Conservation (phyloP, 2,329 filamentous ascomycete genomes). For the Fusarium sp. region DNA sequence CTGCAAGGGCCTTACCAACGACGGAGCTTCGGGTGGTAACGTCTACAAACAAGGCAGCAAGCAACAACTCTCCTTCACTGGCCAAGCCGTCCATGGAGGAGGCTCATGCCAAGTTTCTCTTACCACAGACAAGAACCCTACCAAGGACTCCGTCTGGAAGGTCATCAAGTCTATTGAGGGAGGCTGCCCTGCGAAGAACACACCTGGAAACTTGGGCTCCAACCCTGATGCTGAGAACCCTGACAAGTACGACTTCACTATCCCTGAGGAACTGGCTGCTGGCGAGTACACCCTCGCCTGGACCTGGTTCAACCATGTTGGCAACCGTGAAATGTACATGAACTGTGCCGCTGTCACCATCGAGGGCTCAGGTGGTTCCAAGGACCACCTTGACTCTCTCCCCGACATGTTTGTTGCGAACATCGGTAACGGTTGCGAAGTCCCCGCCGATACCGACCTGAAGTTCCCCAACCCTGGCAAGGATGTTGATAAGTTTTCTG, state of each 20-base stretch:
- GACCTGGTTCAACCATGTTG: conserved; percentile 95
- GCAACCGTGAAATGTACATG: conserved; percentile 98
- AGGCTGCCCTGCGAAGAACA: conserved; percentile 79
- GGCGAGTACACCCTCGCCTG: conserved; percentile 89
- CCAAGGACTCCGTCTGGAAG: conserved; percentile 80
- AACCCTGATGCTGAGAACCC: conserved; percentile 62
- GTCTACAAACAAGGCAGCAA: conserved; percentile 65
- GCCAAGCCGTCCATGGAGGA: conserved; percentile 86
- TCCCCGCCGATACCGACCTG: conserved; percentile 65
- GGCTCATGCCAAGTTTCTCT: conserved; percentile 93
- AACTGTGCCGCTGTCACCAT: conserved; percentile 87
- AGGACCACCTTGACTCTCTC: conserved; percentile 73
- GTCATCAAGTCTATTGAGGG: conserved; percentile 92
- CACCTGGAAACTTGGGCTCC: conserved; percentile 70
- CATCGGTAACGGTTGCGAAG: conserved; percentile 68
- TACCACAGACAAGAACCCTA: conserved; percentile 81
- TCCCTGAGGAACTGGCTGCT: conserved; percentile 79
- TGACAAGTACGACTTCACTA: conserved; percentile 75
- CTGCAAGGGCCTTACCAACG: conserved; percentile 75
- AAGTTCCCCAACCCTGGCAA: conserved; percentile 74
- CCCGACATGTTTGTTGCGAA: conserved; percentile 81
- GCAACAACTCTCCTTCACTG: conserved; percentile 73
- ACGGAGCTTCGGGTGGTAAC: conserved; percentile 57
- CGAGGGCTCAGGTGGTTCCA: conserved; percentile 64
- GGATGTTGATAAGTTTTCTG: conserved; percentile 66